phyloP scores from a whole-genome alignment of 176 grass and related monocot species.

The Urochloa ruziziensis region DNA sequence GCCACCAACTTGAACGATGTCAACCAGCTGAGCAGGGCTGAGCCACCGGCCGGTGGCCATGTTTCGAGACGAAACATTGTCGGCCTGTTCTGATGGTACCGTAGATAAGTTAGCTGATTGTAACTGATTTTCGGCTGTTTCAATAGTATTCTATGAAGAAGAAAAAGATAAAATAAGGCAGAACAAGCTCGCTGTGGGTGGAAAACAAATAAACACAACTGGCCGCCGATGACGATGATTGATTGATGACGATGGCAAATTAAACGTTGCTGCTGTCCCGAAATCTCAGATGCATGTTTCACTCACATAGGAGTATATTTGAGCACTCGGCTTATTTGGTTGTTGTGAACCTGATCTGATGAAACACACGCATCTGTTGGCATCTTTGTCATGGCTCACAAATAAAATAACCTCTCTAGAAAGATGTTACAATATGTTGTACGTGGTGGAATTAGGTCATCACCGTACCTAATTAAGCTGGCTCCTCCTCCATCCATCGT shows the following conservation, averaged over 20 bases:
- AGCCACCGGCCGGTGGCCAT: too few species aligned
- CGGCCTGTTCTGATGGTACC: too few species aligned
- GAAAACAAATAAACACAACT: too few species aligned
- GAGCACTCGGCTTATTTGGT: not conserved
- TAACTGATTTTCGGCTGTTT: too few species aligned
- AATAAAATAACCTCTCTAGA: not conserved
- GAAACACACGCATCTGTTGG: not conserved
- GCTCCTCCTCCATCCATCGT: not conserved
- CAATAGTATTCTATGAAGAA: too few species aligned
- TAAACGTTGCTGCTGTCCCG: not conserved
- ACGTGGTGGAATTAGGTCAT: conserved; percentile 35
- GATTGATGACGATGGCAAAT: not conserved
- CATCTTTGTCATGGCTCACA: not conserved
- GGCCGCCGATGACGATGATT: too few species aligned
- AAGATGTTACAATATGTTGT: not conserved
- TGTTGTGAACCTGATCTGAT: too few species aligned
- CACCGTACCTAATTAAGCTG: conserved; percentile 9
- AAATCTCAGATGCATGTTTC: not conserved
- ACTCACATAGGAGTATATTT: not conserved
- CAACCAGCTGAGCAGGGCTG: not conserved
- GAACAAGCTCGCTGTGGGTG: too few species aligned
- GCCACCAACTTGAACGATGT: conserved; percentile 14
- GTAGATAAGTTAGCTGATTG: too few species aligned
- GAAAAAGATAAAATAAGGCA: too few species aligned
- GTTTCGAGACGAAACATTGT: too few species aligned